Conservation (phyloP, 352 stramenopile species). For the Pythium scleroteichum region DNA sequence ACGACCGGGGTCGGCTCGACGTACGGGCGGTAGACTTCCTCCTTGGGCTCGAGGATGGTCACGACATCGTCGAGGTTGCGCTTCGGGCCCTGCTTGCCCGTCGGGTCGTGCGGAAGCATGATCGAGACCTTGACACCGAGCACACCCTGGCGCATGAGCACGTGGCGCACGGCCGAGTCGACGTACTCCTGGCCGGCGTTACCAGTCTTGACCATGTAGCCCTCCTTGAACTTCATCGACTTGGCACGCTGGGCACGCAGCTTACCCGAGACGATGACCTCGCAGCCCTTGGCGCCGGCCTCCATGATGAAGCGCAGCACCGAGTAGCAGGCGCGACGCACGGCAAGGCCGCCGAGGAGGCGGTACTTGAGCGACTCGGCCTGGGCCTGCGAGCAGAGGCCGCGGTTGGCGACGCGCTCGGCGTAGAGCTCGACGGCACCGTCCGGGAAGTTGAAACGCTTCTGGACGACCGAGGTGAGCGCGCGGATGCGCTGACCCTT, state of each 20-base stretch:
- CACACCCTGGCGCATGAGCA: slow-evolving; percentile 99
- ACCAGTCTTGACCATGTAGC: slow-evolving; percentile 99
- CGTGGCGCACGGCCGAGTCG: slow-evolving; percentile 97
- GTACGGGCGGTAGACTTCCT: slow-evolving; percentile 90
- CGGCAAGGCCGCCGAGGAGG: slow-evolving; percentile 96
- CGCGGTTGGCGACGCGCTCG: slow-evolving; percentile 98
- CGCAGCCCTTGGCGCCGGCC: slow-evolving; percentile 97
- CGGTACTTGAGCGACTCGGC: slow-evolving; percentile 99
- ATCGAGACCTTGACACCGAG: slow-evolving; percentile 99
- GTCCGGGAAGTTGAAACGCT: slow-evolving; percentile 97
- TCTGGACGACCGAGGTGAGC: slow-evolving; percentile 99
- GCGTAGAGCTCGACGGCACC: slow-evolving; percentile 98
- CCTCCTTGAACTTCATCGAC: slow-evolving; percentile 99
- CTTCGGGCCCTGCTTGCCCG: slow-evolving; percentile 97
- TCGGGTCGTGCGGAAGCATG: slow-evolving; percentile 99
- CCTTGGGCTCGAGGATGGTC: slow-evolving; percentile 99
- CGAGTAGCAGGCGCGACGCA: slow-evolving; percentile 98
- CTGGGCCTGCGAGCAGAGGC: slow-evolving; percentile 98
- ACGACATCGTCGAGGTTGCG: slow-evolving; percentile 98
- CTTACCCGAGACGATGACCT: slow-evolving; percentile 99
- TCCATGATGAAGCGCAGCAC: slow-evolving; percentile 99
- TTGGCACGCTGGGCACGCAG: slow-evolving; percentile 99
- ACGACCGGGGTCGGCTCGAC: slow-evolving; percentile 67
- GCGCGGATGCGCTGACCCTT: slow-evolving; percentile 99
- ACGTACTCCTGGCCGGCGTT: slow-evolving; percentile 98